Base-by-base conservation (phyloP, 768 basidiomycete species). In the Podaxis sp. region DNA sequence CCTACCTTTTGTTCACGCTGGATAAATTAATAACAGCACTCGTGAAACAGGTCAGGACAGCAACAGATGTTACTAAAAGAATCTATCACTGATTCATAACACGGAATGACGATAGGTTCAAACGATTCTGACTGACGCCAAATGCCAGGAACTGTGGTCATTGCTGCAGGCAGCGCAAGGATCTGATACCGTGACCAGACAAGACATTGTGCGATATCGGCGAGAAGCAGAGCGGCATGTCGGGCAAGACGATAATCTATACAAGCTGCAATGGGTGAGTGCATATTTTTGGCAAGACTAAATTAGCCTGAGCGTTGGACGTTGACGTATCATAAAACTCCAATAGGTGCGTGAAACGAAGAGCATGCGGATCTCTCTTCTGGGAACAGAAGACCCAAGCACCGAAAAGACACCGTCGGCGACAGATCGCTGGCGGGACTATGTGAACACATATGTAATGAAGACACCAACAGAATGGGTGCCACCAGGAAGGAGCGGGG, bases 11-110 rank as follows among this genome's bases (percentile, higher is more conserved):
- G 66, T 99, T 96, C 75, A 98, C 97, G 1, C 73, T 99, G 69
- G 97, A 99, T 80, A 95, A 96, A 75, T 77, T 97, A 51, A 87
- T 99, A 61, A 88, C 86, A 12, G 88, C 89, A 22, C 84, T 98
- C 56, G 84, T 98, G 73, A 98, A 98, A 78, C 95, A 97, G 82
- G 95, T 94, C 24, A 56, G 64, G 73, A 83, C 63, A 65, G 26
- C 15, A 4, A 28, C 49, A 2, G 22, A 50, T 44, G 40, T 40
- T 30, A 50, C 28, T 38, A 48, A 13, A 30, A 22, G 48, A 57
- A 60, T 22, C 41, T 44, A 22, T 48, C 6, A 57, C 62, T 64
- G 41, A 55, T 56, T 38, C 46, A 30, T 51, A 28, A 38, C 28
- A 50, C 50, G 60, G 65, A 50, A 46, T 38, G 41, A 54, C 58